These are phyloP conservation scores for Earliella scabrosa DNA, from an alignment of 1,284 basidiomycete species.

Conservation along the genomic window DNA sequence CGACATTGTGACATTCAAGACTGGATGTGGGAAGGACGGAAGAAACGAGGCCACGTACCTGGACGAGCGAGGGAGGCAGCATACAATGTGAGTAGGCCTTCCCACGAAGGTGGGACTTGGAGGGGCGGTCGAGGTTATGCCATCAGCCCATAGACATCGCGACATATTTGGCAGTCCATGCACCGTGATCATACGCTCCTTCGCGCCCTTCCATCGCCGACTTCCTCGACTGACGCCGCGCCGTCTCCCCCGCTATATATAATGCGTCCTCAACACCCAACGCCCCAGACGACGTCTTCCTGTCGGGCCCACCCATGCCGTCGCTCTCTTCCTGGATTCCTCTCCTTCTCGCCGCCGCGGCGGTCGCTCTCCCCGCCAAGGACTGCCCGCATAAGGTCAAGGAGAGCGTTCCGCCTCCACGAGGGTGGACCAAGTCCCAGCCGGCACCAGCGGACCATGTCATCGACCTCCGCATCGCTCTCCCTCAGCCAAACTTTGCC, in stretches of 20 bases:
- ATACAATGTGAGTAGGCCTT: no score
- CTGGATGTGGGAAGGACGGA: no score
- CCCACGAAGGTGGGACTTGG: no score
- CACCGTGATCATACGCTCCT: neutral
- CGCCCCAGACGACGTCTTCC: neutral
- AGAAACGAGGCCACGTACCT: no score
- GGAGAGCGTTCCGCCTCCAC: conserved; percentile 49
- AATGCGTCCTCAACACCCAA: conserved; percentile 25
- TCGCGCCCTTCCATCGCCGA: neutral
- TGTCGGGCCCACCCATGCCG: conserved; percentile 21
- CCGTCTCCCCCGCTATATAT: conserved; percentile 29
- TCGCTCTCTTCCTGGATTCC: conserved; percentile 25
- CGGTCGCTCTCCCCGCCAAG: conserved; percentile 27
- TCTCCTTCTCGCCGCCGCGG: conserved; percentile 25
- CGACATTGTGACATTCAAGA: no score
- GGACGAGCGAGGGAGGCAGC: no score
- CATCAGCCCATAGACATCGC: neutral
- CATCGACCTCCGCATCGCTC: conserved; percentile 64
- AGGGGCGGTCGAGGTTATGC: neutral
- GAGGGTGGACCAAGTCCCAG: conserved; percentile 52
- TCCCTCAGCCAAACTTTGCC: conserved; percentile 67
- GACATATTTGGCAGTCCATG: neutral
- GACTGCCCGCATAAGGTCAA: conserved; percentile 38
- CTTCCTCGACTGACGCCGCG: neutral
- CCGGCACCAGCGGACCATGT: conserved; percentile 50